These are phyloP conservation scores for Dactylonectria macrodidyma DNA, from an alignment of 2,329 filamentous ascomycete species.

Conservation along the genomic window DNA sequence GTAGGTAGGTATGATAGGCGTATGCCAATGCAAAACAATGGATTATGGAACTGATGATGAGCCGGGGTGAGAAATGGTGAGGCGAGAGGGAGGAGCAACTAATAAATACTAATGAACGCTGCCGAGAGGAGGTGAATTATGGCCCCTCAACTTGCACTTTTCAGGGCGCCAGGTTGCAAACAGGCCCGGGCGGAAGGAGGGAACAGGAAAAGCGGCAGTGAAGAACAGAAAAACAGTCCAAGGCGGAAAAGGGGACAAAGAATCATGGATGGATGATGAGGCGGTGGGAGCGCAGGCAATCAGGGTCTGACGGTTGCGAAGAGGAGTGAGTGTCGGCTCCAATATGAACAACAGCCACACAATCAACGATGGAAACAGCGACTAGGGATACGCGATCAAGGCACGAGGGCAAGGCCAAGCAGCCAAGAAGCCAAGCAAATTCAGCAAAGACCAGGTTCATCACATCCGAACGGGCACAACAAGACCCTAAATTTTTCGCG, in stretches of 20 bases:
- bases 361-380: conserved; percentile 11
- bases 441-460: conserved; percentile 15
- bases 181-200: conserved; percentile 25
- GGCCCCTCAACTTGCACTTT: neutral
- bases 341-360: neutral
- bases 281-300: neutral
- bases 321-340: neutral
- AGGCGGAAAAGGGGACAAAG: conserved; percentile 2
- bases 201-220: neutral
- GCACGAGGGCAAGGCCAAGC: conserved; percentile 20
- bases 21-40: neutral
- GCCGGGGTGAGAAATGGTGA: conserved; percentile 7
- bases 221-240: neutral
- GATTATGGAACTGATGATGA: neutral
- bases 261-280: neutral
- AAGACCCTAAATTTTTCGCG: neutral
- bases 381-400: conserved; percentile 24
- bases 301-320: neutral
- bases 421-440: conserved; percentile 8
- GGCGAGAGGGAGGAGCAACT: neutral
- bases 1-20: neutral
- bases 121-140: conserved; percentile 16
- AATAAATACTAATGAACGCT: neutral
- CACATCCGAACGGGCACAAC: neutral
- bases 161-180: conserved; percentile 6